Evolutionary conservation across 1,139 yeast species (phyloP), one percentile per base, ranked within the genome.

Genomic region (Yamadazyma mexicana): DNA sequence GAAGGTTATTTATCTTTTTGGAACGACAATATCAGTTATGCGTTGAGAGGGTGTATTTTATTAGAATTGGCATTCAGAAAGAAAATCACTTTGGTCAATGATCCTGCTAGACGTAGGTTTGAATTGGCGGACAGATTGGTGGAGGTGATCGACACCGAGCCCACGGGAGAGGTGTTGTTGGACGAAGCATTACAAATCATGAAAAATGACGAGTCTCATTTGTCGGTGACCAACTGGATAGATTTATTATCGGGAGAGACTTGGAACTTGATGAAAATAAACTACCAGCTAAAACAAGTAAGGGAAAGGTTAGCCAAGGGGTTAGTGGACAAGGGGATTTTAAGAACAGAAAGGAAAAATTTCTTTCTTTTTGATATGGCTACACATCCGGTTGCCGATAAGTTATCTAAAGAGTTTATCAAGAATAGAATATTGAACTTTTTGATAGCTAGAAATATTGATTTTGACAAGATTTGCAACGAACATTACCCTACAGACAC

Each of bases 11-110:
- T 92, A 43, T 88, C 97, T 17, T 92, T 92, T 64, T 92, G 98
- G 98, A 94, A 92, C 61, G 99, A 92, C 63, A 91, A 88, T 61
- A 91, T 92, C 43, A 88, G 97, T 22, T 94, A 92, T 64, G 96
- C 97, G 2, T 75, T 92, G 45, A 81, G 99, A 54, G 99, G 98
- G 10, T 87, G 97, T 59, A 92, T 92, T 47, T 59, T 92, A 43
- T 77, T 92, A 63, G 99, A 92, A 62, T 74, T 92, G 61, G 96
- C 98, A 2, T 79, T 92, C 56, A 79, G 98, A 53, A 91, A 89
- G 42, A 86, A 85, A 57, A 88, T 92, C 56, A 76, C 92, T 39
- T 80, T 94, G 71, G 86, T 89, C 34, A 87, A 87, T 58, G 98
- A 92, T 57, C 89, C 98, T 1, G 88, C 92, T n/a, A 79, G 98